A percentile compares a stretch with the other conserved stretches of the same genome.
Conservation (phyloP, 1,284 basidiomycete genomes). For the Tetrapyrgos nigripes region DNA sequence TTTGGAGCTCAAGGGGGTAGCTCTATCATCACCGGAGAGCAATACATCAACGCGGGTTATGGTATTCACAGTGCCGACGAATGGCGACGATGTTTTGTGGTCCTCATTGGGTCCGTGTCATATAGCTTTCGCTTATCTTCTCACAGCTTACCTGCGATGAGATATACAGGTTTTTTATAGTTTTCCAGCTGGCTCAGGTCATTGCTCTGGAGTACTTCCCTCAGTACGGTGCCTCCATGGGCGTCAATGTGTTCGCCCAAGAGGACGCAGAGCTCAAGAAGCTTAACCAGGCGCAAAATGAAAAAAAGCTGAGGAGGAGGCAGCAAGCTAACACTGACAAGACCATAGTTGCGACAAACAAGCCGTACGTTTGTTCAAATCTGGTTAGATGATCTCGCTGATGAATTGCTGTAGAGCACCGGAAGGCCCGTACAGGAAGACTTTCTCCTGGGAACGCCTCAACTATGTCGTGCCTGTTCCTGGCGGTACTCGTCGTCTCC, state of each 20-base stretch:
- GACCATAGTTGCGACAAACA: conserved; percentile 27
- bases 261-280: conserved; percentile 73
- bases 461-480: conserved; percentile 81
- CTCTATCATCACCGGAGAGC: conserved; percentile 52
- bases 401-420: conserved; percentile 15
- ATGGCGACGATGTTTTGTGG: conserved; percentile 66
- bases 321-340: conserved; percentile 23
- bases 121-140: too few relatives aligned
- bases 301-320: conserved; percentile 48
- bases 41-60: conserved; percentile 67
- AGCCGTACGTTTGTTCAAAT: background rate
- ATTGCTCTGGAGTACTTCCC: conserved; percentile 68
- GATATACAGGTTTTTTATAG: conserved; percentile 74
- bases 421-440: conserved; percentile 45
- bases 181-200: conserved; percentile 72
- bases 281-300: conserved; percentile 65
- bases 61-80: conserved; percentile 56
- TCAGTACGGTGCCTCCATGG: conserved; percentile 53
- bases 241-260: conserved; percentile 72
- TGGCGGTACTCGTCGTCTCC: conserved; percentile 70
- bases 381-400: conserved; percentile 16
- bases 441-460: conserved; percentile 75
- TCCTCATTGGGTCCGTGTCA: conserved; percentile 59
- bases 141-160: too few relatives aligned
- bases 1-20: conserved; percentile 62